Conservation (phyloP, 306 rosid genomes). For the Quercus mongolica region DNA sequence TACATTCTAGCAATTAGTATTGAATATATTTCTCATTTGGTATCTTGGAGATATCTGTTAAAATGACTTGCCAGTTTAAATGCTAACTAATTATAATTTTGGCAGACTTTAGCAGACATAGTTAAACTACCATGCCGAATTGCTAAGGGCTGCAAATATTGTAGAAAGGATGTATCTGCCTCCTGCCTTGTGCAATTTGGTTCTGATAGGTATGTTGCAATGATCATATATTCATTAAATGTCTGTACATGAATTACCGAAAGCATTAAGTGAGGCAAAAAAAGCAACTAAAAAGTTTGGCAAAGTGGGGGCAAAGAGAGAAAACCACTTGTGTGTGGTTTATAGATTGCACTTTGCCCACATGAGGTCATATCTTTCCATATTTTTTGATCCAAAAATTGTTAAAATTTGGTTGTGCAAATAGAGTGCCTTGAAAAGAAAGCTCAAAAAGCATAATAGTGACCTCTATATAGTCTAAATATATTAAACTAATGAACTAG, state of each 20-base stretch:
- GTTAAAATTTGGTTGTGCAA: too few relatives aligned
- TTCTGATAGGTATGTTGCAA: slow-evolving; percentile 55
- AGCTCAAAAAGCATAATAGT: too few relatives aligned
- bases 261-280: background rate
- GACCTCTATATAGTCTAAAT: too few relatives aligned
- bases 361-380: too few relatives aligned
- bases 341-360: too few relatives aligned
- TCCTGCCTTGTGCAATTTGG: slow-evolving; percentile 83
- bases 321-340: too few relatives aligned
- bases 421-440: too few relatives aligned
- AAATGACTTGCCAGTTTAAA: slow-evolving; percentile 3
- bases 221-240: slow-evolving; percentile 23
- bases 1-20: background rate
- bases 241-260: slow-evolving; percentile 7
- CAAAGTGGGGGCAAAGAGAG: too few relatives aligned
- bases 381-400: too few relatives aligned
- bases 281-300: too few relatives aligned
- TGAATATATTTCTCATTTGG: background rate
- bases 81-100: slow-evolving; percentile 18
- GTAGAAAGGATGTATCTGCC: slow-evolving; percentile 66
- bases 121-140: slow-evolving; percentile 88
- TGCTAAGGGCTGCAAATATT: slow-evolving; percentile 91
- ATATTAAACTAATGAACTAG: too few relatives aligned
- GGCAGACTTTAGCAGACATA: slow-evolving; percentile 84
- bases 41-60: background rate